These are phyloP conservation scores for Jamesozyma rosinii DNA, from an alignment of 805 yeast genomes.

Conservation along the genomic window DNA sequence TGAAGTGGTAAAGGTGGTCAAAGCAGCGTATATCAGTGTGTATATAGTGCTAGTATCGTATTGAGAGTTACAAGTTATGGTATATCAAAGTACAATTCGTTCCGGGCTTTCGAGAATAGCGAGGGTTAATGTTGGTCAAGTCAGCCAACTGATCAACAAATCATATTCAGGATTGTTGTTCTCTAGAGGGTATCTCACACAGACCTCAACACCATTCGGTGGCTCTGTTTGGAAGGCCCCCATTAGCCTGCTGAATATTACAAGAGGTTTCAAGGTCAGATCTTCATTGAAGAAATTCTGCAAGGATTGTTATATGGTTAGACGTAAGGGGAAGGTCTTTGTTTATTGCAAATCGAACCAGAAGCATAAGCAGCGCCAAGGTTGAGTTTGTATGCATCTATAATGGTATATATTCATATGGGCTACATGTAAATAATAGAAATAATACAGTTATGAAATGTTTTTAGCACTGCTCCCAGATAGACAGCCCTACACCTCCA, in stretches of 20 bases:
- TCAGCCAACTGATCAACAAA: neutral
- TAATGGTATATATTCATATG: neutral
- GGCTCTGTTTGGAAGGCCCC: neutral
- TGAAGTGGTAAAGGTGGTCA: no score
- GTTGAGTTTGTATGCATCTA: slow-evolving; percentile 29
- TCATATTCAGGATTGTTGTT: neutral
- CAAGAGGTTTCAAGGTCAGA: slow-evolving; percentile 81
- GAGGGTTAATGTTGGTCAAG: neutral
- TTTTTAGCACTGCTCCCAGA: no score
- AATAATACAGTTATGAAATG: neutral
- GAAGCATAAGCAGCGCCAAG: slow-evolving; percentile 91
- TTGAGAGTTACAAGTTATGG: neutral
- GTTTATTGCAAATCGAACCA: slow-evolving; percentile 89
- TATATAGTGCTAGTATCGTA: no score
- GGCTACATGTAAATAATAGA: slow-evolving; percentile 1
- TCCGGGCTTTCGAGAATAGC: neutral
- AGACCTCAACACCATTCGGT: neutral
- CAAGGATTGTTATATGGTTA: slow-evolving; percentile 80
- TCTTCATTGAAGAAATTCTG: slow-evolving; percentile 92
- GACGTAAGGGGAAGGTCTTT: slow-evolving; percentile 89
- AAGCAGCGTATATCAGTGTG: no score
- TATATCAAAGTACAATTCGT: neutral
- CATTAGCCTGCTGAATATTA: slow-evolving; percentile 1
- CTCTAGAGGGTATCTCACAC: neutral
- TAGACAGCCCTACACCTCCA: slow-evolving; percentile 79